phyloP scores from a whole-genome alignment of 1,284 basidiomycete species.

The Microbotryum intermedium region DNA sequence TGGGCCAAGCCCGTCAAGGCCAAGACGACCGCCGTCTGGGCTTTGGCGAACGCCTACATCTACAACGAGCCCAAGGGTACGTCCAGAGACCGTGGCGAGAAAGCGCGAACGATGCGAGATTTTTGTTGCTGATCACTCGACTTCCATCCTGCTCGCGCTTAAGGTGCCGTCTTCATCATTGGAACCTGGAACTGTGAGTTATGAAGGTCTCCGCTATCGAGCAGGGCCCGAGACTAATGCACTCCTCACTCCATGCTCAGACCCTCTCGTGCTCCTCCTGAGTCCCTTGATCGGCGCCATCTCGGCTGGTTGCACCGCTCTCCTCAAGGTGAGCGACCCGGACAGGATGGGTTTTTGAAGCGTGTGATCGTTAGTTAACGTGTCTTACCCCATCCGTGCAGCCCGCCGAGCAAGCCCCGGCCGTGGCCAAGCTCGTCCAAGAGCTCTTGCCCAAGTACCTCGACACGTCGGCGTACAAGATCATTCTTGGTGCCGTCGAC shows the following conservation, averaged over 20 bases:
- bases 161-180: slow-evolving; percentile 40
- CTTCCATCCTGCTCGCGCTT: not conserved
- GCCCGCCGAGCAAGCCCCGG: slow-evolving; percentile 36
- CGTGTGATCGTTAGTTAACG: too few relatives aligned
- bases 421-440: slow-evolving; percentile 37
- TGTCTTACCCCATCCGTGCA: not conserved
- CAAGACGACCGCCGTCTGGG: slow-evolving; percentile 36
- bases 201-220: not conserved
- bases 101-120: not conserved
- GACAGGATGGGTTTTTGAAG: too few relatives aligned
- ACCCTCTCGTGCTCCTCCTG: slow-evolving; percentile 20
- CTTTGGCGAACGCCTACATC: slow-evolving; percentile 36
- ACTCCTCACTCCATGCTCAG: not conserved
- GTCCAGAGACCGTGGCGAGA: not conserved
- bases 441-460: slow-evolving; percentile 39
- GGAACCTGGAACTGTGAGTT: slow-evolving; percentile 39
- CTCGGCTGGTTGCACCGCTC: slow-evolving; percentile 40
- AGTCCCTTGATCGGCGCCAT: slow-evolving; percentile 42
- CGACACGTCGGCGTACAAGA: slow-evolving; percentile 36
- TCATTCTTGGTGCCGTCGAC: slow-evolving; percentile 40
- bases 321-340: slow-evolving; percentile 29
- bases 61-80: slow-evolving; percentile 39
- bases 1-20: slow-evolving; percentile 39
- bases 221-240: not conserved
- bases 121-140: not conserved